Evolutionary conservation across 495 filamentous ascomycete species (phyloP).

Genomic region (Penicillium psychrofluorescens): DNA sequence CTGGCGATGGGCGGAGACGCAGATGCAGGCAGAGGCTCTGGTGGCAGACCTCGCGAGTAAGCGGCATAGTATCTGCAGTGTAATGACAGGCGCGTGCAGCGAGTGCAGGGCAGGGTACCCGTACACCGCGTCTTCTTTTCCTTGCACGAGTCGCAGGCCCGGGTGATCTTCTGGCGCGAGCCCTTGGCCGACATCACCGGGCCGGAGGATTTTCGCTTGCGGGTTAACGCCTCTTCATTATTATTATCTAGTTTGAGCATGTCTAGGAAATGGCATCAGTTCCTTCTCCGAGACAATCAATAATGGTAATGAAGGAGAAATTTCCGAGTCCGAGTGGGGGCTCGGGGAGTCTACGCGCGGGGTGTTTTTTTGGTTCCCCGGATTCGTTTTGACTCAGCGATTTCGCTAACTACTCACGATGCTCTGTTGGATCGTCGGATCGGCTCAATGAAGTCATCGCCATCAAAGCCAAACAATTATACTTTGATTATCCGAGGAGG

Average conservation of each 20-base stretch:
- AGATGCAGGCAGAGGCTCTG: slow-evolving; percentile 28
- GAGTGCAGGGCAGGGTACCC: slow-evolving; percentile 35
- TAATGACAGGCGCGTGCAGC: slow-evolving; percentile 32
- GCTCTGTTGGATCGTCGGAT: too few relatives aligned
- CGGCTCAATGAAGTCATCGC: too few relatives aligned
- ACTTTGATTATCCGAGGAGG: too few relatives aligned
- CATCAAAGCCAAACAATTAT: too few relatives aligned
- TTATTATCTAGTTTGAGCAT: too few relatives aligned
- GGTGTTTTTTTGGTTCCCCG: too few relatives aligned
- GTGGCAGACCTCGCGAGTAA: slow-evolving; percentile 38
- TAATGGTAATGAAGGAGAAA: too few relatives aligned
- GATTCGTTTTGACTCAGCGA: too few relatives aligned
- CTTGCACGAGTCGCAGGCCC: slow-evolving; percentile 44
- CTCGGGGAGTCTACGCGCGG: too few relatives aligned
- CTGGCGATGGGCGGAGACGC: slow-evolving; percentile 1
- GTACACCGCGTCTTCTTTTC: slow-evolving; percentile 40
- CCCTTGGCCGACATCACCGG: slow-evolving; percentile 9
- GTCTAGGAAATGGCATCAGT: too few relatives aligned
- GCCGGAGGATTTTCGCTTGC: slow-evolving; percentile 28
- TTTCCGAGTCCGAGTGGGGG: too few relatives aligned
- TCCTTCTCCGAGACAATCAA: not conserved
- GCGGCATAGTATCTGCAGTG: slow-evolving; percentile 37
- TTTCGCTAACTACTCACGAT: too few relatives aligned
- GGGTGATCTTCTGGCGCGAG: slow-evolving; percentile 35
- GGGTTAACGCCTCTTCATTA: not conserved